Base-by-base conservation (phyloP, 768 basidiomycete species). In the Thelephora aurantiotincta region DNA sequence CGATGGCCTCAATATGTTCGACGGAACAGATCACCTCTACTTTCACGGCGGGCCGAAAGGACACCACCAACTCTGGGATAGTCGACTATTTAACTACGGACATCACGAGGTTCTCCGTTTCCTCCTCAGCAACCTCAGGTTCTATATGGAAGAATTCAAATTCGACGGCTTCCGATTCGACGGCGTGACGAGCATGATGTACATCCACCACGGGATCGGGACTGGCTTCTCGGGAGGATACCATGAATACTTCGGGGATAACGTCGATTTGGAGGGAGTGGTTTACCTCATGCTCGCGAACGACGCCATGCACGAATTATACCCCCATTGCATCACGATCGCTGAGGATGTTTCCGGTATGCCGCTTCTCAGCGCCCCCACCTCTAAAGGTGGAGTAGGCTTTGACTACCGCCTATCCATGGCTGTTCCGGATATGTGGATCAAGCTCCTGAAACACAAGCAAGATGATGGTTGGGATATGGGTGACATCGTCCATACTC, bases 351-450 rank as follows among this genome's bases (percentile, higher is more conserved):
- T 99, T 26, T 97, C 93, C 14, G 96, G 96, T 14, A 99, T 99
- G 96, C 94, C 96, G 3, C 79, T 97, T 11, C 80, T 99, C 16
- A 82, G 94, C 57, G 67, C 77, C 11, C 79, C 91, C 2, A 81
- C 84, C 34, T 57, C 68, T 35, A 72, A 80, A 50, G 96, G 94
- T 42, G 96, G 96, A 12, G 70, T 99, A 45, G 96, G 94, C 3
- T 99, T 98, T 65, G 96, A 99, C 67, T 99, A 97, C 64, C 84
- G 96, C 30, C 70, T 99, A 42, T 90, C 91, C 23, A 99, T 98
- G 96, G 96, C 96, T 18, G 76, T 99, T 45, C 96, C 96, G 2
- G 96, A 99, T 64, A 97, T 94, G 92, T 99, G 92, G 91, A 99
- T 99, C 71, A 98, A 99, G 65, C 71, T 98, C 22, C 75, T 98